Conservation (phyloP, 352 stramenopile species). For the Globisporangium apiculatum region DNA sequence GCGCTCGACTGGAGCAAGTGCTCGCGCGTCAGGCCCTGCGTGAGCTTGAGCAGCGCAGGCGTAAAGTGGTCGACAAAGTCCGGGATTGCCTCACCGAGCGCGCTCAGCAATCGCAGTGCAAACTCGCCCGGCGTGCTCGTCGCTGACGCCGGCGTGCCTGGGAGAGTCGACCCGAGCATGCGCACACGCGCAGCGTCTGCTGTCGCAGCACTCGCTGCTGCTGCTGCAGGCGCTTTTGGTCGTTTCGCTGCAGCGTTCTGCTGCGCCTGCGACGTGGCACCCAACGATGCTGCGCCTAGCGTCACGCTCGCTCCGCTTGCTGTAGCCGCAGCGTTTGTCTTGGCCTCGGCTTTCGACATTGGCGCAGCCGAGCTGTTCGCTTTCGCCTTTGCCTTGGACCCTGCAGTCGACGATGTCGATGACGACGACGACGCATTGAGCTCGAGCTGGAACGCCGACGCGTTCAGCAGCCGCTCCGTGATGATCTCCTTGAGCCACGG, state of each 20-base stretch:
- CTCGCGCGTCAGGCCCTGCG: conserved; percentile 77
- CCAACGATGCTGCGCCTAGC: conserved; percentile 7
- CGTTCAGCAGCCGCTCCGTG: conserved; percentile 69
- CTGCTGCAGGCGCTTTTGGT: conserved; percentile 24
- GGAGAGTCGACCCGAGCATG: conserved; percentile 39
- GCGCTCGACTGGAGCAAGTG: conserved; percentile 63
- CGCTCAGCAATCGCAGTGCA: conserved; percentile 57
- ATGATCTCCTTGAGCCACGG: conserved; percentile 84
- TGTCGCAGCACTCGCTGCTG: conserved; percentile 14
- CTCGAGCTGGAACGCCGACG: conserved; percentile 56
- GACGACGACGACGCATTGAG: conserved; percentile 11
- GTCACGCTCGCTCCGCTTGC: conserved; percentile 1
- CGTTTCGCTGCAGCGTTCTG: conserved; percentile 22
- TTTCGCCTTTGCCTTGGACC: conserved; percentile 14
- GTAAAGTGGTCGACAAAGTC: conserved; percentile 80
- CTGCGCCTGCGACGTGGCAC: conserved; percentile 9
- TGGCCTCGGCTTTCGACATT: conserved; percentile 9
- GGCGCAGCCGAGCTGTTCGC: background rate
- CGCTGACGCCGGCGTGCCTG: conserved; percentile 26
- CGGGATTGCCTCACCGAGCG: conserved; percentile 45
- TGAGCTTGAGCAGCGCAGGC: conserved; percentile 69
- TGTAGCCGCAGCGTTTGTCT: conserved; percentile 2
- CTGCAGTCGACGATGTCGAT: conserved; percentile 1
- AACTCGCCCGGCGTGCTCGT: conserved; percentile 64
- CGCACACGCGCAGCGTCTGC: conserved; percentile 51